These are phyloP conservation scores for Choanephora cucurbitarum DNA, from an alignment of 371 early-diverging fungal genomes.

Conservation along the genomic window DNA sequence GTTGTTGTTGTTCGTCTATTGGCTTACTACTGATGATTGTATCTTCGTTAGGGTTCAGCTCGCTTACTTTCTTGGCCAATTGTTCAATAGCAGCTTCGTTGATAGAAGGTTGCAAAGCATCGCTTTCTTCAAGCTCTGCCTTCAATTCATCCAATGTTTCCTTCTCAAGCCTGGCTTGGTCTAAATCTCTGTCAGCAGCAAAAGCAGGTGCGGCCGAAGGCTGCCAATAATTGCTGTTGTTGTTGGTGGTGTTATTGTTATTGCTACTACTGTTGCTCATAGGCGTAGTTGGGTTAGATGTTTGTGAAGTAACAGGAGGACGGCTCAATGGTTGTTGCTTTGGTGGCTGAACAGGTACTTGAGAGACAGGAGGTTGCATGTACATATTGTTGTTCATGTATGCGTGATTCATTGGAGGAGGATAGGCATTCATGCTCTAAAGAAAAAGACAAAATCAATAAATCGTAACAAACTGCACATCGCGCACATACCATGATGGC, in stretches of 20 bases:
- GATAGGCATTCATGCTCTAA: conserved; percentile 40
- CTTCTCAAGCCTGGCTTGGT: conserved; percentile 19
- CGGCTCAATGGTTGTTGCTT: conserved; percentile 21
- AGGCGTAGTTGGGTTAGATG: conserved; percentile 19
- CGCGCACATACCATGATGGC: conserved; percentile 77
- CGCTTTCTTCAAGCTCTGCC: conserved; percentile 24
- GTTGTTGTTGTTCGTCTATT: conserved; percentile 8
- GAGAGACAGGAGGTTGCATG: conserved; percentile 24
- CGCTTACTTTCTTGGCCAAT: conserved; percentile 62
- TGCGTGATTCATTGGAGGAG: conserved; percentile 34
- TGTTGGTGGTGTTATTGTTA: conserved; percentile 23
- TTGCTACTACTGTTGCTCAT: conserved; percentile 29
- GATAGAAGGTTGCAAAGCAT: conserved; percentile 37
- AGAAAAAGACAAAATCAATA: conserved; percentile 1
- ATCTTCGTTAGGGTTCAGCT: conserved; percentile 39
- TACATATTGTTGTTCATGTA: conserved; percentile 27
- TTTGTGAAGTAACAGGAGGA: conserved; percentile 16
- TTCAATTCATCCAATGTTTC: conserved; percentile 29
- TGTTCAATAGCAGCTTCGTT: conserved; percentile 54
- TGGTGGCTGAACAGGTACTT: conserved; percentile 32
- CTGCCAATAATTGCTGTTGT: conserved; percentile 20
- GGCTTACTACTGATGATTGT: conserved; percentile 7
- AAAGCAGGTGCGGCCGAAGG: conserved; percentile 8
- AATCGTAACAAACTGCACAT: background rate
- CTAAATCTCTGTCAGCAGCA: conserved; percentile 1